phyloP scores from a whole-genome alignment of 345 rosid species.

The Cardamine resedifolia region DNA sequence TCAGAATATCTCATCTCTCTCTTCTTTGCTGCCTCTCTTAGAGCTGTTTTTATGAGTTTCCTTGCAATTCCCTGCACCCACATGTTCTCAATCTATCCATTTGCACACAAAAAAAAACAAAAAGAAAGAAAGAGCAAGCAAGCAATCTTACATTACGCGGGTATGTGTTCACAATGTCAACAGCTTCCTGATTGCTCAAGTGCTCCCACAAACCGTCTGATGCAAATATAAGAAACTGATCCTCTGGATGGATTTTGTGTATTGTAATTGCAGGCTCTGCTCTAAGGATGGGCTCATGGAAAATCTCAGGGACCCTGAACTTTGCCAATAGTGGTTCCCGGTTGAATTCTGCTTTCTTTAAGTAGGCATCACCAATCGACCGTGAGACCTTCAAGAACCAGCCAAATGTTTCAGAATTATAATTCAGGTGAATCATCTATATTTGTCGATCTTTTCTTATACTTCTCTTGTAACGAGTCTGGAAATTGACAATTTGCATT shows the following conservation, averaged over 20 bases:
- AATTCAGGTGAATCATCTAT: no score
- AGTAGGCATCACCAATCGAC: conserved; percentile 45
- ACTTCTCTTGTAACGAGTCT: not conserved
- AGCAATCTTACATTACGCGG: conserved; percentile 33
- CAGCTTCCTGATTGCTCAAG: conserved; percentile 37
- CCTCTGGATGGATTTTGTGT: conserved; percentile 39
- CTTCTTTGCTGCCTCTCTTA: conserved; percentile 40
- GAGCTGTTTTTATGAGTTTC: conserved; percentile 39
- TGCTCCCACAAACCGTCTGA: conserved; percentile 46
- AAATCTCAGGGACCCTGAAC: conserved; percentile 38
- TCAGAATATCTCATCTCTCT: conserved; percentile 46
- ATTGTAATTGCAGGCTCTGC: conserved; percentile 38
- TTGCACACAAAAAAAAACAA: not conserved
- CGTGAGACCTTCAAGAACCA: conserved; percentile 34
- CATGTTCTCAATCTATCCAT: not conserved
- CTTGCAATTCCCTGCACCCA: conserved; percentile 39
- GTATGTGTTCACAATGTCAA: conserved; percentile 36
- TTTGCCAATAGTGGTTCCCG: conserved; percentile 38
- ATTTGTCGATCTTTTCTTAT: not conserved
- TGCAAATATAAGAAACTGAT: conserved; percentile 45
- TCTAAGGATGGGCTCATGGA: conserved; percentile 33
- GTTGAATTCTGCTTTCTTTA: conserved; percentile 43
- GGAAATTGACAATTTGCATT: not conserved
- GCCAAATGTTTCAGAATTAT: not conserved
- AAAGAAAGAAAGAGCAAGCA: not conserved